These are phyloP conservation scores for Diaporthe amygdali DNA, from an alignment of 2,329 filamentous ascomycete genomes.

Conservation along the genomic window DNA sequence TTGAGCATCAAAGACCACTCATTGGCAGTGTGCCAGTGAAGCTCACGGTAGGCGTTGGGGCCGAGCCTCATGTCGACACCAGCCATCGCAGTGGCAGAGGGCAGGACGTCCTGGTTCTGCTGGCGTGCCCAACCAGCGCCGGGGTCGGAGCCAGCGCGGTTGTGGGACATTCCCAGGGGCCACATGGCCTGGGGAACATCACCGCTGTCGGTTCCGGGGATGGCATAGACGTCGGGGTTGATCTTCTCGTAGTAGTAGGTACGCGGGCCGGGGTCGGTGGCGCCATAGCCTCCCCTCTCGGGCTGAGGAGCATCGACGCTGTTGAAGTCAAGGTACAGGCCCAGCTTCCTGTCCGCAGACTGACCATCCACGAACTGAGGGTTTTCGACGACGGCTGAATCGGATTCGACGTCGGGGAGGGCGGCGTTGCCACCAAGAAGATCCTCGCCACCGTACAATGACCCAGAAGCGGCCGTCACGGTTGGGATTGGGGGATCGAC, in stretches of 20 bases:
- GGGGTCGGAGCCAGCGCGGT: constrained; percentile 48
- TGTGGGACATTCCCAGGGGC: constrained; percentile 58
- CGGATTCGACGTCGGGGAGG: constrained; percentile 37
- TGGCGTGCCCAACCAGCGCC: constrained; percentile 59
- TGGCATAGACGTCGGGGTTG: constrained; percentile 59
- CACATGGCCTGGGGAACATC: constrained; percentile 54
- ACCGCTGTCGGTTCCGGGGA: constrained; percentile 58
- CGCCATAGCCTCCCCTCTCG: constrained; percentile 55
- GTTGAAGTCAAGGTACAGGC: constrained; percentile 59
- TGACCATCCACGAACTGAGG: constrained; percentile 54
- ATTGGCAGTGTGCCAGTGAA: constrained; percentile 65
- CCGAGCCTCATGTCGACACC: constrained; percentile 65
- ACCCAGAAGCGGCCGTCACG: constrained; percentile 42
- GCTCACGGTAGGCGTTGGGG: constrained; percentile 63
- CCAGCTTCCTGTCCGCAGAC: constrained; percentile 52
- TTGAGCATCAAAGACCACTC: constrained; percentile 60
- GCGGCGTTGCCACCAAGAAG: constrained; percentile 47
- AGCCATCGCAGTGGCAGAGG: constrained; percentile 55
- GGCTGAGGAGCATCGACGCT: constrained; percentile 58
- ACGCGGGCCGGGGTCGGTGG: constrained; percentile 58
- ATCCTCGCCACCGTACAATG: constrained; percentile 43
- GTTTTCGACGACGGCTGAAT: constrained; percentile 44
- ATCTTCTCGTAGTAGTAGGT: constrained; percentile 51
- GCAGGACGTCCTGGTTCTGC: constrained; percentile 57
- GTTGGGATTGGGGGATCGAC: constrained; percentile 43